phyloP scores from a whole-genome alignment of 306 rosid genomes.

The Begonia fuchsioides region DNA sequence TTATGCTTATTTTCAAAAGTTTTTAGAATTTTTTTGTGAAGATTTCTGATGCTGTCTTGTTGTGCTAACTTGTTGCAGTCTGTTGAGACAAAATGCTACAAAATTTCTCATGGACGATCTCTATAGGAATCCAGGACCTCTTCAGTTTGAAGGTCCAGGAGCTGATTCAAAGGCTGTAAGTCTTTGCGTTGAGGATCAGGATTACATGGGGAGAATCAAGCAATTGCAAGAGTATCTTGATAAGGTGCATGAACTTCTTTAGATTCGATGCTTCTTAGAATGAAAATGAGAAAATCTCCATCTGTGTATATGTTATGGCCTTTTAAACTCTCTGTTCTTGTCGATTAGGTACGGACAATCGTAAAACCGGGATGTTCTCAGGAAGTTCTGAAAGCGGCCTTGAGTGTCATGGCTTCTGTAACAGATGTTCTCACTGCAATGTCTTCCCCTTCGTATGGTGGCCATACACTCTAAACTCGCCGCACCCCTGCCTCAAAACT shows the following conservation, averaged over 20 bases:
- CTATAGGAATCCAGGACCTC: constrained; percentile 96
- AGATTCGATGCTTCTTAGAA: not conserved
- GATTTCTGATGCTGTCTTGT: not conserved
- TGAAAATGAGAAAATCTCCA: too few relatives aligned
- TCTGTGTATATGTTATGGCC: constrained; percentile 4
- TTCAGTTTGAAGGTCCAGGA: constrained; percentile 95
- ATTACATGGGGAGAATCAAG: constrained; percentile 98
- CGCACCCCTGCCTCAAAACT: too few relatives aligned
- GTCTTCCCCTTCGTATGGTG: constrained; percentile 28
- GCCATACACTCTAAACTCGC: constrained; percentile 6
- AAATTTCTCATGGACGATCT: constrained; percentile 73
- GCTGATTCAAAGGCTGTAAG: constrained; percentile 63
- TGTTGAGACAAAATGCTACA: constrained; percentile 54
- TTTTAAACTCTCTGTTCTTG: not conserved
- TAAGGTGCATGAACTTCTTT: constrained; percentile 31
- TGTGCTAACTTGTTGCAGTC: constrained; percentile 35
- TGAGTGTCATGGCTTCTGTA: constrained; percentile 75
- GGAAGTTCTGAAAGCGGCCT: constrained; percentile 85
- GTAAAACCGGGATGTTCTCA: constrained; percentile 98
- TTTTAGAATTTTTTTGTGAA: too few relatives aligned
- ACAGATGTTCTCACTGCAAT: constrained; percentile 71
- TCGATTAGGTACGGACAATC: constrained; percentile 55
- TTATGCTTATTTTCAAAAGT: too few relatives aligned
- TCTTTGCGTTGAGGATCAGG: constrained; percentile 84
- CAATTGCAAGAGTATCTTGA: constrained; percentile 81